Percentiles rank a stretch among this genome's conserved stretches.
phyloP scores from a whole-genome alignment of 176 grass and related monocot species.

The Saccharum officinarum region DNA sequence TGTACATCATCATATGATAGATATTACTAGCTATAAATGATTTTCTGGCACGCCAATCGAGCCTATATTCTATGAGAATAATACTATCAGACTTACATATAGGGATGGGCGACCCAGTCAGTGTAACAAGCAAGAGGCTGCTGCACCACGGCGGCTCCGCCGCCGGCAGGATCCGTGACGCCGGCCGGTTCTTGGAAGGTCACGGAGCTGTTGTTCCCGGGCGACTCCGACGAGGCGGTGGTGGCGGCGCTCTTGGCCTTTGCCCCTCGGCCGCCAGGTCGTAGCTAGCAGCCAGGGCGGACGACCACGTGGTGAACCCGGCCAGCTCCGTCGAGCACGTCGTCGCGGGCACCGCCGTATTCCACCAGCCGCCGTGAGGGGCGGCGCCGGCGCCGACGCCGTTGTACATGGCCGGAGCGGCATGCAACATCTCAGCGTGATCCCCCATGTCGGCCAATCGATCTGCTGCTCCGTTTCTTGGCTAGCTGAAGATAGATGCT shows the following conservation, averaged over 20 bases:
- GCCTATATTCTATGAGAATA: neutral
- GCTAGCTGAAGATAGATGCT: neutral
- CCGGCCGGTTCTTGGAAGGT: conserved; percentile 51
- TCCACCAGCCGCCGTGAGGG: conserved; percentile 51
- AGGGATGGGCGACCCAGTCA: conserved; percentile 43
- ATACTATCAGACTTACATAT: conserved; percentile 40
- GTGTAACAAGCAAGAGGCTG: conserved; percentile 25
- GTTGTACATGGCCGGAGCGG: conserved; percentile 52
- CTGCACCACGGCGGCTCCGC: neutral
- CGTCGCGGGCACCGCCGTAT: conserved; percentile 3
- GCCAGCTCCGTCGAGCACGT: conserved; percentile 52
- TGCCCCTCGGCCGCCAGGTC: conserved; percentile 23
- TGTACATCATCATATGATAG: neutral
- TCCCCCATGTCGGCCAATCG: conserved; percentile 42
- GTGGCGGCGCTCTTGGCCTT: conserved; percentile 40
- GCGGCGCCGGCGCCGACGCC: neutral
- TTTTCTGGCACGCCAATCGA: neutral
- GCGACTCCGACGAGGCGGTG: conserved; percentile 55
- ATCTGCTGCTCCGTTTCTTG: conserved; percentile 31
- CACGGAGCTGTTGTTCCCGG: conserved; percentile 53
- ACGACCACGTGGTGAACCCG: conserved; percentile 39
- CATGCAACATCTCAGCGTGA: conserved; percentile 53
- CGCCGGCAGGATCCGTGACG: conserved; percentile 11
- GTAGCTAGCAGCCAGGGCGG: conserved; percentile 28
- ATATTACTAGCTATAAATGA: no score